phyloP scores from a whole-genome alignment of 345 rosid genomes.

The Camelina sativa region DNA sequence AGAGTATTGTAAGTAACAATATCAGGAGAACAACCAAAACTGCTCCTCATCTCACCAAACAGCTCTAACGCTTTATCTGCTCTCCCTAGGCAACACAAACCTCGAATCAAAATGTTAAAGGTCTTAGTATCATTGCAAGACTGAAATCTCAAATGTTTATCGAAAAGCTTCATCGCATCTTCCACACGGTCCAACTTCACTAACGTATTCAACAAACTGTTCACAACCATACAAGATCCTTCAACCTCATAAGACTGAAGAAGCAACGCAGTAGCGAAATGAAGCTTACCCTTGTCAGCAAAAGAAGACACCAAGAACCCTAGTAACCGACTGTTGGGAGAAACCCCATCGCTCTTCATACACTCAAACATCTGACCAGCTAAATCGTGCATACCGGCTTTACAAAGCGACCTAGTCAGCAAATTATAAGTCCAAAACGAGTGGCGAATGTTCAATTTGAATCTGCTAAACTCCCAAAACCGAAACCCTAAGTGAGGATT shows the following conservation, averaged over 20 bases:
- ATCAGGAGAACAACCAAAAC: constrained; percentile 69
- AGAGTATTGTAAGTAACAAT: constrained; percentile 73
- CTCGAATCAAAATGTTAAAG: constrained; percentile 75
- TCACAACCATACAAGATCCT: constrained; percentile 48
- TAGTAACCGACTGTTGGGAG: constrained; percentile 50
- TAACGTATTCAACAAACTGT: constrained; percentile 61
- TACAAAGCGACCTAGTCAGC: constrained; percentile 67
- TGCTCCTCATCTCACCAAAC: constrained; percentile 59
- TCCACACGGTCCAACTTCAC: constrained; percentile 57
- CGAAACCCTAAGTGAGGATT: constrained; percentile 60
- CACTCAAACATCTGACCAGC: constrained; percentile 55
- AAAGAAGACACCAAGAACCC: constrained; percentile 60
- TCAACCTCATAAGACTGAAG: constrained; percentile 51
- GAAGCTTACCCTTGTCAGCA: constrained; percentile 53
- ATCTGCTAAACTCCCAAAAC: constrained; percentile 72
- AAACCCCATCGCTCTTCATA: constrained; percentile 78
- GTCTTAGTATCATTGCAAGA: constrained; percentile 67
- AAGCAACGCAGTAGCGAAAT: constrained; percentile 56
- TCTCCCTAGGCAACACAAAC: constrained; percentile 61
- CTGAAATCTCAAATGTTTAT: constrained; percentile 50
- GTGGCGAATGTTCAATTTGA: constrained; percentile 56
- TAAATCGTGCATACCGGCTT: constrained; percentile 59
- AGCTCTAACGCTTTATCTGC: constrained; percentile 59
- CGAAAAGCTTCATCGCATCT: constrained; percentile 62
- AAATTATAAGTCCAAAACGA: constrained; percentile 61